Evolutionary conservation across 768 basidiomycete species (phyloP).

Genomic region (Brasilioporus rufonigricans): DNA sequence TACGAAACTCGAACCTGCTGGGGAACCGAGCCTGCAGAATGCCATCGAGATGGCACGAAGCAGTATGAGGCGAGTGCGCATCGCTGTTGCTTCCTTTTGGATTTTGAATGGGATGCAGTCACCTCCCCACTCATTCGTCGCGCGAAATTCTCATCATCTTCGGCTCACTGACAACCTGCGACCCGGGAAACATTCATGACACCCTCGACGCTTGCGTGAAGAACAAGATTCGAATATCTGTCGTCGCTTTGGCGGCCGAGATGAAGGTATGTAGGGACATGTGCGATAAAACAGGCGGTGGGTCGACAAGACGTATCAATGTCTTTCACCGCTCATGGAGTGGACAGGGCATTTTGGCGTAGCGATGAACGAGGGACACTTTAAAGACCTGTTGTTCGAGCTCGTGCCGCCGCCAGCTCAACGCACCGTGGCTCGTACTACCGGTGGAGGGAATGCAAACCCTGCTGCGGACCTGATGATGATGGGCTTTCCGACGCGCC

Average conservation of each 20-base stretch:
- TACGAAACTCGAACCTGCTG: conserved; percentile 83
- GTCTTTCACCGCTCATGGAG: conserved; percentile 11
- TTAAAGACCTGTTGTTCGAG: conserved; percentile 94
- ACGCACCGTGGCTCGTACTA: conserved; percentile 47
- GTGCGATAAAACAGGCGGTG: conserved; percentile 90
- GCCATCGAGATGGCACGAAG: conserved; percentile 95
- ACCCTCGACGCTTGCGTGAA: conserved; percentile 83
- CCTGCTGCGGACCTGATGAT: conserved; percentile 91
- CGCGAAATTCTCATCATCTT: conserved; percentile 93
- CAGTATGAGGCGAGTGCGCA: conserved; percentile 74
- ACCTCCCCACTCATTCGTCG: conserved; percentile 96
- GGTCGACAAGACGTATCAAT: background rate
- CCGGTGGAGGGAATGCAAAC: conserved; percentile 46
- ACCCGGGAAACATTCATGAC: conserved; percentile 95
- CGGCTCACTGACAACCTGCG: conserved; percentile 94
- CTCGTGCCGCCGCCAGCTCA: conserved; percentile 93
- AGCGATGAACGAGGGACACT: conserved; percentile 97
- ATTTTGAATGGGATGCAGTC: conserved; percentile 46
- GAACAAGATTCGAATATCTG: conserved; percentile 84
- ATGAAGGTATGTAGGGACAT: conserved; percentile 97
- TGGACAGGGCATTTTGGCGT: conserved; percentile 82
- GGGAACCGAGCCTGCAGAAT: conserved; percentile 96
- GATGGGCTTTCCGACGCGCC: conserved; percentile 97
- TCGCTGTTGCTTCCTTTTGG: background rate
- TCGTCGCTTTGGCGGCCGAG: conserved; percentile 94